These are phyloP conservation scores for Astragalus membranaceus DNA, from an alignment of 306 rosid genomes.

Conservation along the genomic window DNA sequence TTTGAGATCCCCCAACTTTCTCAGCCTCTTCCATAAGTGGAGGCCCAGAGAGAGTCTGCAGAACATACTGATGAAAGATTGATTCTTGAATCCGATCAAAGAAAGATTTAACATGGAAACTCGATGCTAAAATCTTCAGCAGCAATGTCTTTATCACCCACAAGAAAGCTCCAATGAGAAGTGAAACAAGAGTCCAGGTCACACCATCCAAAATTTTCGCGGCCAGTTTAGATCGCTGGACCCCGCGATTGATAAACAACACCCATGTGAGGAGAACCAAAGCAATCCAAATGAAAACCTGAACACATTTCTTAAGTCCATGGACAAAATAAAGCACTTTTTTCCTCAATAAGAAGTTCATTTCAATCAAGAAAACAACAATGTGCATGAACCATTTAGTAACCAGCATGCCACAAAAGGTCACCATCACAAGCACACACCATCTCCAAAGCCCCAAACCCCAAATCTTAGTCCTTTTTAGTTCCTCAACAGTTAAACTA, in stretches of 20 bases:
- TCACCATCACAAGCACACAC: constrained; percentile 69
- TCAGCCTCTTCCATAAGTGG: constrained; percentile 63
- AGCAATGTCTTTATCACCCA: constrained; percentile 65
- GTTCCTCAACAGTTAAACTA: constrained; percentile 39
- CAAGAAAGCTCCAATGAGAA: constrained; percentile 65
- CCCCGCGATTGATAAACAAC: constrained; percentile 45
- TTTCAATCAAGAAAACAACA: constrained; percentile 71
- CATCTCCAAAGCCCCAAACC: constrained; percentile 76
- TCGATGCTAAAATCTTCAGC: constrained; percentile 68
- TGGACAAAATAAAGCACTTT: constrained; percentile 90
- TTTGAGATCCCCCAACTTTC: constrained; percentile 36
- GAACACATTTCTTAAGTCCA: constrained; percentile 76
- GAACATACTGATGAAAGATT: constrained; percentile 70
- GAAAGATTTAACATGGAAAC: constrained; percentile 72
- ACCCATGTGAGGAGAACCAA: constrained; percentile 70
- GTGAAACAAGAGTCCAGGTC: constrained; percentile 65
- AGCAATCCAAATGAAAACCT: constrained; percentile 64
- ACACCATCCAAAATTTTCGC: constrained; percentile 36
- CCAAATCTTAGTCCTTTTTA: constrained; percentile 34
- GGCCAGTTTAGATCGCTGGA: constrained; percentile 38
- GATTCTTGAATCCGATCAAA: constrained; percentile 92
- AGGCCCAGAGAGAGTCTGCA: constrained; percentile 74
- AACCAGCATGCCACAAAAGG: constrained; percentile 69
- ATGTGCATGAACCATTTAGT: constrained; percentile 71
- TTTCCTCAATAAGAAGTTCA: constrained; percentile 69